Evolutionary conservation across 1,284 basidiomycete genomes (phyloP), one percentile per base, ranked within the genome.

Genomic region (Cryptococcus neoformans): DNA sequence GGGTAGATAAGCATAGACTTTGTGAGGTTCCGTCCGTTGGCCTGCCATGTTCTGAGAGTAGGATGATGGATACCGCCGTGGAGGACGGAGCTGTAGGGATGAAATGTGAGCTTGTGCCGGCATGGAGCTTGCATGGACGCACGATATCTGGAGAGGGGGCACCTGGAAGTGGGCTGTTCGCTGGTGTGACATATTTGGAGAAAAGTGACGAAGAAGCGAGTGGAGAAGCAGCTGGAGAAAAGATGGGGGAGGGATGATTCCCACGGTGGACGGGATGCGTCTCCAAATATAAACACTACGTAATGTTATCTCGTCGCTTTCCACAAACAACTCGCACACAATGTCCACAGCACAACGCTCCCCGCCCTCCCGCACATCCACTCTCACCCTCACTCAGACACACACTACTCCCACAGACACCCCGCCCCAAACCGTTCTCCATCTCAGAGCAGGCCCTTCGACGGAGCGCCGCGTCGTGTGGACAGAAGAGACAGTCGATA

Each of bases 1-100:
- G 93, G 93, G 78, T 96, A 97, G 89, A 96, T 96, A 77, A 97
- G 83, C 92, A 95, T 95, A 58, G 84, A 84, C 77, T 93, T 94
- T 39, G 86, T 87, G 67, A 94, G 83, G 55, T 82, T 82, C 56
- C 86, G 83, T 5, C 76, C 74, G 56, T 84, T 82, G 47, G 83
- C 82, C 78, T 96, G 93, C 85, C 89, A 92, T 78, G 85, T 83
- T 44, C 93, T 87, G 12, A 90, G 83, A 58, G 91, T 83, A 5
- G 92, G 88, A 78, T 95, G 91, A 62, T 90, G 87, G 80, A 94
- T 94, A 40, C 93, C 92, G 58, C 93, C 92, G 74, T 94, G 91
- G 21, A 96, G 84, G 66, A 94, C 84, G 9, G 91, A 93, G 36
- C 83, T 84, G 59, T 11, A 16, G 28, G 38, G 16, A 40, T 54